Evolutionary conservation across 495 filamentous ascomycete species (phyloP), one percentile per base, ranked within the genome.

Genomic region (Penicillium salamii): DNA sequence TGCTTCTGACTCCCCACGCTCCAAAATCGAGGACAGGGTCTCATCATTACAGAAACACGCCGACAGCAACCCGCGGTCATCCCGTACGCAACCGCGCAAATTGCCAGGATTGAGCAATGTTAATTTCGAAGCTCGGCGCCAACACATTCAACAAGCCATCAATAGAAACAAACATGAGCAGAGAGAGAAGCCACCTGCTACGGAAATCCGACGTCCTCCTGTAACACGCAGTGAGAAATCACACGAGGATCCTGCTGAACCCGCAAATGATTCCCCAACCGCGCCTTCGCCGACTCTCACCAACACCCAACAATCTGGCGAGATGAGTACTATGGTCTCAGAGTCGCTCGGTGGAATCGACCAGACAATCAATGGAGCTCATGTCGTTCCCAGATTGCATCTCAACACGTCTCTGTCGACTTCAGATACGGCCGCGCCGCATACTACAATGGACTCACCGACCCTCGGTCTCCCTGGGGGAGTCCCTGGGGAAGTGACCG

Each of bases 61-160:
- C 18, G 60, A 66, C 33, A 51, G 65, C 14, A 52, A 50, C 15
- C 59, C 70, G 14, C 70, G 59, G 18, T 59, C 63, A 41, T 40
- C 48, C 20, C 69, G 78, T 52, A 39, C 70, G 19, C 69, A 70
- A 20, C 23, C 23, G 23, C 65, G 71, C 18, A 72, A 68, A 56
- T 62, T 78, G 20, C 78, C 78, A 17, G 79, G 82, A 59, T 55
- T 90, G 42, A 84, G 83, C 1, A 80, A 81, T 46, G 85, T 90
- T 23, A 87, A 95, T 64, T 91, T 91, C 58, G 88, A 81, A 29
- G 86, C 84, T 37, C 78, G 88, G 21, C 78, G 89, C 41, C 85
- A 87, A 49, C 82, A 78, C 35, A 92, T 92, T 49, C 84, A 90
- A 55, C 80, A 88, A 38, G 88, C 88, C 1, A 89, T 92, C 54